phyloP scores from a whole-genome alignment of 2,329 filamentous ascomycete species.

The Neopestalotiopsis clavispora region DNA sequence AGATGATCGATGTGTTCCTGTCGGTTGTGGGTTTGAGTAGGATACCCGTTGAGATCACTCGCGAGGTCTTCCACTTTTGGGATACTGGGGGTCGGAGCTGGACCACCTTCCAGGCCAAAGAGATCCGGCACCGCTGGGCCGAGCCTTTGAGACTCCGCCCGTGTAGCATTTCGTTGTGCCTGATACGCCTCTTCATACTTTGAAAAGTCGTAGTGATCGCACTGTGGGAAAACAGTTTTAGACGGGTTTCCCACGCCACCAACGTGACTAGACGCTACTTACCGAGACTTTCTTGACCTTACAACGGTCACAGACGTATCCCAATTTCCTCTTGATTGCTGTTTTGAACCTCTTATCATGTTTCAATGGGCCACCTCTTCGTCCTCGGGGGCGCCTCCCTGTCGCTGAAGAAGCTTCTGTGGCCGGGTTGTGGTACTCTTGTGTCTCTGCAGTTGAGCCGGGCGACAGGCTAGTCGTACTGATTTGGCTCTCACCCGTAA shows the following conservation, averaged over 20 bases:
- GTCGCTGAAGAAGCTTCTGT: conserved; percentile 21
- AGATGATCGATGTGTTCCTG: conserved; percentile 5
- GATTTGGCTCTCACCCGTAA: conserved; percentile 25
- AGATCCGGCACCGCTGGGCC: not conserved
- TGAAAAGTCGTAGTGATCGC: conserved; percentile 35
- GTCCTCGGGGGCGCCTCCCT: conserved; percentile 29
- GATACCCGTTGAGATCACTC: conserved; percentile 1
- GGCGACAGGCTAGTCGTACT: conserved; percentile 26
- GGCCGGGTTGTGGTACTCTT: conserved; percentile 17
- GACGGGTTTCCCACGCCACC: not conserved
- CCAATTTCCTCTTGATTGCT: conserved; percentile 35
- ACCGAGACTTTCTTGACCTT: conserved; percentile 32
- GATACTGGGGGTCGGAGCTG: not conserved
- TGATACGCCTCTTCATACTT: conserved; percentile 32
- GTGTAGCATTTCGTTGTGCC: not conserved
- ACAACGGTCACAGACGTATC: conserved; percentile 31
- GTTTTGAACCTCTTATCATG: conserved; percentile 30
- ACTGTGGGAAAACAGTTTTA: conserved; percentile 23
- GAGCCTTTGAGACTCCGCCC: not conserved
- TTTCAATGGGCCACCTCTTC: conserved; percentile 32
- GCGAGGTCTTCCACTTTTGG: conserved; percentile 9
- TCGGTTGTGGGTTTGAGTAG: conserved; percentile 8
- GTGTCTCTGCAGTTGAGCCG: conserved; percentile 27
- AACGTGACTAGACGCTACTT: conserved; percentile 11
- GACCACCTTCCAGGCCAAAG: not conserved